A percentile compares a stretch with the other conserved stretches of the same genome.
These are phyloP conservation scores for Acephala macrosclerotiorum DNA, from an alignment of 2,329 filamentous ascomycete species.

Conservation along the genomic window DNA sequence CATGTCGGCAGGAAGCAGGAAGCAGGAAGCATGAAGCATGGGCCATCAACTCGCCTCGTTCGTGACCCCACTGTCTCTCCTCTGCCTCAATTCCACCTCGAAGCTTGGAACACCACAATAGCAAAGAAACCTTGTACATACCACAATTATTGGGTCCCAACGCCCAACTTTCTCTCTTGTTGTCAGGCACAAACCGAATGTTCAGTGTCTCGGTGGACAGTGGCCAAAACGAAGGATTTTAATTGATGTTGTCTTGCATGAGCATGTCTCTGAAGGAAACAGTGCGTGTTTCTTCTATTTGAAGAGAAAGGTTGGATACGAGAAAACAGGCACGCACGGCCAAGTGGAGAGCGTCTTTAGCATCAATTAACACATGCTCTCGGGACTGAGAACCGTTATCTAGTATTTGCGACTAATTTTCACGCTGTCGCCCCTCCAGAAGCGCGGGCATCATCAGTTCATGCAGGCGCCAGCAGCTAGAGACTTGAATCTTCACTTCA, in stretches of 20 bases:
- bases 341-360: conserved; percentile 8
- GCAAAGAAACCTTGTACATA: conserved; percentile 9
- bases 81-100: not conserved
- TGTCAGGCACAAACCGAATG: not conserved
- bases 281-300: conserved; percentile 9
- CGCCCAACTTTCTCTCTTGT: not conserved
- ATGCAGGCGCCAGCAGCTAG: not conserved
- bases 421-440: conserved; percentile 6
- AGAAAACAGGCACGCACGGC: not conserved
- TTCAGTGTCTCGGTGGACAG: not conserved
- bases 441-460: conserved; percentile 4
- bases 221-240: not conserved
- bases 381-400: not conserved
- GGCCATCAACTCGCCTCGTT: not conserved
- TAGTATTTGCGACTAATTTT: not conserved
- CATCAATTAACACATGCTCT: conserved; percentile 7
- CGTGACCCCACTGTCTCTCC: not conserved
- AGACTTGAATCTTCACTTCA: not conserved
- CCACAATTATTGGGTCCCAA: not conserved
- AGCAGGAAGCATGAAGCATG: not conserved
- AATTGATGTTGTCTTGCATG: not conserved
- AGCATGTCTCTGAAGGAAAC: conserved; percentile 7
- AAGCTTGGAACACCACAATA: conserved; percentile 4
- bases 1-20: not conserved
- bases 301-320: conserved; percentile 4